Conservation (phyloP, 2,329 filamentous ascomycete species). For the Ceratocystis smalleyi region DNA sequence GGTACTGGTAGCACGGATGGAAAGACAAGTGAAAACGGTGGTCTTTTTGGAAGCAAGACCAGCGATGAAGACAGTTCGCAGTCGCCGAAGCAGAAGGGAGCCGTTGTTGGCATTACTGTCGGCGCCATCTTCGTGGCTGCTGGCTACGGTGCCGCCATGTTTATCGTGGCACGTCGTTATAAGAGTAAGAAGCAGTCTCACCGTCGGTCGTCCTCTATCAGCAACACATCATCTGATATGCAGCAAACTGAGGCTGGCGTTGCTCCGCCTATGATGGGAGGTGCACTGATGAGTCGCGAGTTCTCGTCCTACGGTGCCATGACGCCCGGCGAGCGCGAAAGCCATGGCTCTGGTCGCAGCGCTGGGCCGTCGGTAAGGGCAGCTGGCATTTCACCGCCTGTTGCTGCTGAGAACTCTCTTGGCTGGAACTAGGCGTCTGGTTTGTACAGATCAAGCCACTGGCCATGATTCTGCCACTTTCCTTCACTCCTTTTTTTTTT, state of each 20-base stretch:
- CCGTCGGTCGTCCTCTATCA: slow-evolving; percentile 60
- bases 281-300: slow-evolving; percentile 44
- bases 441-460: neutral
- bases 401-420: slow-evolving; percentile 85
- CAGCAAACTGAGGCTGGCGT: slow-evolving; percentile 25
- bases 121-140: slow-evolving; percentile 64
- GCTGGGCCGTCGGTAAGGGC: slow-evolving; percentile 40
- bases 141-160: slow-evolving; percentile 89
- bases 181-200: slow-evolving; percentile 70
- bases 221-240: slow-evolving; percentile 39
- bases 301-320: slow-evolving; percentile 38
- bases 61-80: slow-evolving; percentile 33
- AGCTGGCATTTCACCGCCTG: slow-evolving; percentile 67
- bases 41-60: slow-evolving; percentile 23
- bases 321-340: slow-evolving; percentile 35
- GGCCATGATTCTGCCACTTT: neutral
- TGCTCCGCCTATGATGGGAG: slow-evolving; percentile 54
- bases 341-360: slow-evolving; percentile 49
- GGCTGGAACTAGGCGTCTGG: slow-evolving; percentile 60
- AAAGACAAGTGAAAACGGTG: slow-evolving; percentile 5
- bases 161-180: slow-evolving; percentile 79
- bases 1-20: neutral
- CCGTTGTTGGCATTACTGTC: slow-evolving; percentile 54
- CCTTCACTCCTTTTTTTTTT: neutral
- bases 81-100: slow-evolving; percentile 44